These are phyloP conservation scores for Sequoia sempervirens DNA, from an alignment of 75 land plant species.

Conservation along the genomic window DNA sequence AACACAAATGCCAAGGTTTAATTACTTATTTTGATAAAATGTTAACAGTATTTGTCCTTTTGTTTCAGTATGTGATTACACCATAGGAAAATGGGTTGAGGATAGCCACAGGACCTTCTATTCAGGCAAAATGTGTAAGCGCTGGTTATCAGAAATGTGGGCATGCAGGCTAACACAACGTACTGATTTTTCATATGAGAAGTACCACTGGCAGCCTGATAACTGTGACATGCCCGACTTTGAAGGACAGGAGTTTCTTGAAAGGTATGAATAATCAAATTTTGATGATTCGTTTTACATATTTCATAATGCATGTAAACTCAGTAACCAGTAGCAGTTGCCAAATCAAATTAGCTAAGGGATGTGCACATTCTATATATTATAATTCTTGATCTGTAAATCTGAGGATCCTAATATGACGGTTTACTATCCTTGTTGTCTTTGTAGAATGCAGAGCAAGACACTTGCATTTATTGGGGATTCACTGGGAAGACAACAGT, in stretches of 20 bases:
- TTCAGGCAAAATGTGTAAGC: slow-evolving; percentile 69
- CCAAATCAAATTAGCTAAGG: neutral
- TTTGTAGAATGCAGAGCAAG: slow-evolving; percentile 73
- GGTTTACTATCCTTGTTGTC: neutral
- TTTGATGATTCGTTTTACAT: neutral
- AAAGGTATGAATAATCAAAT: slow-evolving; percentile 32
- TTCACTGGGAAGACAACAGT: slow-evolving; percentile 88
- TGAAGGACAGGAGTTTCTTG: slow-evolving; percentile 40
- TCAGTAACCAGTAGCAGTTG: no score
- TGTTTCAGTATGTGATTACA: slow-evolving; percentile 66
- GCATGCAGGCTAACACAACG: slow-evolving; percentile 75
- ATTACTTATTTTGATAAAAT: neutral
- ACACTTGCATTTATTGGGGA: slow-evolving; percentile 87
- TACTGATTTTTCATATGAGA: slow-evolving; percentile 68
- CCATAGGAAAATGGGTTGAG: slow-evolving; percentile 73
- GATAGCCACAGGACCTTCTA: slow-evolving; percentile 57
- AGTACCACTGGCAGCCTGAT: slow-evolving; percentile 73
- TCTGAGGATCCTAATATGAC: neutral
- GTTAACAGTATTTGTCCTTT: neutral
- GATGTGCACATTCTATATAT: neutral
- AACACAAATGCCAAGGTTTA: neutral
- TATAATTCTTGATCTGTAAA: neutral
- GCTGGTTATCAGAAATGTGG: slow-evolving; percentile 83
- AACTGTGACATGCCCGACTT: slow-evolving; percentile 76
- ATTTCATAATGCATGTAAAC: neutral